Percentiles rank a stretch among this genome's conserved stretches.
phyloP scores from a whole-genome alignment of 73 alveolate species.

The Paramecium bursaria region DNA sequence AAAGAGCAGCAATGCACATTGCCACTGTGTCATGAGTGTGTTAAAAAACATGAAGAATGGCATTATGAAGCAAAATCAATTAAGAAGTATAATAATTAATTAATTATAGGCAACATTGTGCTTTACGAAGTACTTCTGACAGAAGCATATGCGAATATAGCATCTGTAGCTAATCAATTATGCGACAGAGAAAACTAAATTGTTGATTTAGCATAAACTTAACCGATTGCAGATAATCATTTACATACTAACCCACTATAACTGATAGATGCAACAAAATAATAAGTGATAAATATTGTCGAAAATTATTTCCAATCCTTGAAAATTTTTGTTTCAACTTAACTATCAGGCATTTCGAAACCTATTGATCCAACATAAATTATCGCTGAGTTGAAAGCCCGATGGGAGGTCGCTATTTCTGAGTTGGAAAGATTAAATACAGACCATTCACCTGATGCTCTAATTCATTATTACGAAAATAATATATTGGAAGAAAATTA shows the following conservation, averaged over 20 bases:
- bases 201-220: too few species aligned
- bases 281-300: constrained; percentile 14
- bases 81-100: too few species aligned
- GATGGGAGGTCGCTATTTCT: constrained; percentile 6
- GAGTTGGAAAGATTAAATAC: constrained; percentile 40
- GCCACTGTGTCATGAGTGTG: background rate
- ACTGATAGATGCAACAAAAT: constrained; percentile 30
- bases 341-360: constrained; percentile 7
- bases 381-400: background rate
- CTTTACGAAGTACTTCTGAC: constrained; percentile 22
- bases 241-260: constrained; percentile 24
- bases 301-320: constrained; percentile 42
- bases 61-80: background rate
- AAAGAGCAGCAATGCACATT: background rate
- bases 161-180: constrained; percentile 24
- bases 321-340: constrained; percentile 11
- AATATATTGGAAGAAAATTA: constrained; percentile 14
- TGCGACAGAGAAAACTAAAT: background rate
- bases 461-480: constrained; percentile 20
- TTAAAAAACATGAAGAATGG: background rate
- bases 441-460: background rate
- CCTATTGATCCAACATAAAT: background rate
- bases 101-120: constrained; percentile 35
- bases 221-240: background rate
- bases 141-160: constrained; percentile 29